Percentiles rank a stretch among this genome's conserved stretches.
Conservation (phyloP, 225 moss, liverwort and hornwort species). For the Physcomitrium patens region DNA sequence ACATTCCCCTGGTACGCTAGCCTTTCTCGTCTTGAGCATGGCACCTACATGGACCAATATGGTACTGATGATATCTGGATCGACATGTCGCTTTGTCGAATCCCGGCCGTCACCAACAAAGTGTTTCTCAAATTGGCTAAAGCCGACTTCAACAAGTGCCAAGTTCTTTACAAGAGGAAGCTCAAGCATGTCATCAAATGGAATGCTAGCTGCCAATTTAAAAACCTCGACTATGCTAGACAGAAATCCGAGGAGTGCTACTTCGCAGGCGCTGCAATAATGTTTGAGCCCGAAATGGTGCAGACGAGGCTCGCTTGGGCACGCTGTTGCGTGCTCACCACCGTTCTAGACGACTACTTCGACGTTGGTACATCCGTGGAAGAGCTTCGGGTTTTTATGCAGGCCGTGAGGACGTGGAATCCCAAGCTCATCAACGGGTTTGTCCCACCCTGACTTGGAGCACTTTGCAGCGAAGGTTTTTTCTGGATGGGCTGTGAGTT, state of each 20-base stretch:
- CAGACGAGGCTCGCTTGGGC: conserved; percentile 54
- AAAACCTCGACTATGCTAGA: conserved; percentile 48
- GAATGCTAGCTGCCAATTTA: conserved; percentile 42
- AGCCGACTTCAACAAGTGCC: conserved; percentile 54
- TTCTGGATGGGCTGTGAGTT: conserved; percentile 13
- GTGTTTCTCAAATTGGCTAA: conserved; percentile 37
- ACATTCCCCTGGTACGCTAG: conserved; percentile 50
- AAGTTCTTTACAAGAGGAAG: conserved; percentile 42
- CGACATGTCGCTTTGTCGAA: conserved; percentile 53
- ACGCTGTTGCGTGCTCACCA: conserved; percentile 43
- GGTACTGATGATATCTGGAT: conserved; percentile 58
- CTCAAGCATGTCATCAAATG: conserved; percentile 43
- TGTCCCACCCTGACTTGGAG: conserved; percentile 16
- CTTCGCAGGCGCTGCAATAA: conserved; percentile 50
- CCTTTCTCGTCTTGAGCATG: conserved; percentile 54
- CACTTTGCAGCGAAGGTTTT: conserved; percentile 7
- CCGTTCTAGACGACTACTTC: conserved; percentile 68
- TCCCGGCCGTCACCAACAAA: conserved; percentile 40
- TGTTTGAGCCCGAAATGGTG: conserved; percentile 57
- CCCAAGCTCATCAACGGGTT: conserved; percentile 5
- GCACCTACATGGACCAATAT: conserved; percentile 53
- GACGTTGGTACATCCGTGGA: conserved; percentile 34
- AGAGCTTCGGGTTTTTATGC: conserved; percentile 37
- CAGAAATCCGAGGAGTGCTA: conserved; percentile 51
- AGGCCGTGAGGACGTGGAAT: conserved; percentile 20